These are phyloP conservation scores for Straminergon stramineum DNA, from an alignment of 225 moss, liverwort and hornwort species.

Conservation along the genomic window DNA sequence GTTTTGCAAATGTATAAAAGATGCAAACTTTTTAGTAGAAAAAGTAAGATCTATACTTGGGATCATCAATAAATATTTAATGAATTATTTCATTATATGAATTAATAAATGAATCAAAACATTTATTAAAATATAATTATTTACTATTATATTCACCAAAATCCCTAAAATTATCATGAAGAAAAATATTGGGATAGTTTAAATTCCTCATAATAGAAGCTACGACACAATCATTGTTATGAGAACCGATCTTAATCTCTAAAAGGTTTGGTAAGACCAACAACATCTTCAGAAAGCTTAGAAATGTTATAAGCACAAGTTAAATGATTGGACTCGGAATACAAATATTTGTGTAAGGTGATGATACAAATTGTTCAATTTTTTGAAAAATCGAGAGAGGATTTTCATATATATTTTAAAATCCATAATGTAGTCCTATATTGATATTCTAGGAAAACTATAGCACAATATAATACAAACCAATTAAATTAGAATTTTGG, in stretches of 20 bases:
- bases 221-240: rapidly evolving
- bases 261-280: background rate
- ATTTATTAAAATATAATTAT: too few relatives aligned
- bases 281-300: background rate
- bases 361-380: background rate
- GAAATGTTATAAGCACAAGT: background rate
- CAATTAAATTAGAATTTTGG: background rate
- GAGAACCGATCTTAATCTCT: rapidly evolving
- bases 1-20: background rate
- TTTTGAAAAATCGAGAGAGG: background rate
- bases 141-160: background rate
- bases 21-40: background rate
- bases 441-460: background rate
- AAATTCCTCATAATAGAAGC: background rate
- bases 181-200: background rate
- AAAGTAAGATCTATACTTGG: background rate
- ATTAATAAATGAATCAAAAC: background rate
- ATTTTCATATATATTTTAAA: background rate
- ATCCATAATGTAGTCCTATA: background rate
- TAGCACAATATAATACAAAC: background rate
- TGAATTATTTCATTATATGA: too few relatives aligned
- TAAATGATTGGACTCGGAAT: background rate
- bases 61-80: rapidly evolving
- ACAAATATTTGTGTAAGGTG: background rate
- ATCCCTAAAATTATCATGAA: rapidly evolving